Evolutionary conservation across 352 stramenopile species (phyloP).

Genomic region (Phytophthora hibernalis): DNA sequence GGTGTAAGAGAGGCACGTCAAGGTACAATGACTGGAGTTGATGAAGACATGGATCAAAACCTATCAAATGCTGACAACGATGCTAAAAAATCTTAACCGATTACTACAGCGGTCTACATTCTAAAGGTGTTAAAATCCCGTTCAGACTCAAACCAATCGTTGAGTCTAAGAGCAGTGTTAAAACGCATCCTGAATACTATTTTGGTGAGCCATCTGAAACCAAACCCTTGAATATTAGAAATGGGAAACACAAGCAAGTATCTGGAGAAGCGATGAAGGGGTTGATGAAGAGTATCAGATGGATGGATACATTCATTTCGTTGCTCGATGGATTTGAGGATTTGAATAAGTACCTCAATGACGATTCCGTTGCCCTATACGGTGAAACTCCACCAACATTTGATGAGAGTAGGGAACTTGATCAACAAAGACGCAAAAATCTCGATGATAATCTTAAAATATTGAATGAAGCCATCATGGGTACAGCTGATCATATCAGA

Average conservation of each 20-base stretch:
- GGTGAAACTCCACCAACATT: no score
- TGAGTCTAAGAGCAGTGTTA: not conserved
- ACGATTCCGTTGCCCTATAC: no score
- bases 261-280: constrained; percentile 11
- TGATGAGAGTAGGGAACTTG: no score
- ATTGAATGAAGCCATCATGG: no score
- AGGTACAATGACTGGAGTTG: constrained; percentile 11
- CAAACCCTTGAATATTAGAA: constrained; percentile 11
- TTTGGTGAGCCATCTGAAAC: constrained; percentile 5
- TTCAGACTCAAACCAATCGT: constrained; percentile 2
- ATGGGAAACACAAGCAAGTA: constrained; percentile 13
- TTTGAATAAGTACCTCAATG: no score
- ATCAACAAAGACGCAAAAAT: constrained; percentile 19
- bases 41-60: constrained; percentile 21
- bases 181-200: constrained; percentile 8
- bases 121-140: constrained; percentile 2
- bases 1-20: constrained; percentile 1
- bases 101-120: not conserved
- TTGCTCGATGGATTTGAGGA: constrained; percentile 15
- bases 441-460: no score
- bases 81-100: constrained; percentile 10
- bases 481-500: no score
- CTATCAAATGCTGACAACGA: constrained; percentile 13
- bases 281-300: constrained; percentile 14
- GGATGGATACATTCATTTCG: constrained; percentile 14